phyloP scores from a whole-genome alignment of 192 early-diverging fungal genomes.

The Tieghemiomyces parasiticus region DNA sequence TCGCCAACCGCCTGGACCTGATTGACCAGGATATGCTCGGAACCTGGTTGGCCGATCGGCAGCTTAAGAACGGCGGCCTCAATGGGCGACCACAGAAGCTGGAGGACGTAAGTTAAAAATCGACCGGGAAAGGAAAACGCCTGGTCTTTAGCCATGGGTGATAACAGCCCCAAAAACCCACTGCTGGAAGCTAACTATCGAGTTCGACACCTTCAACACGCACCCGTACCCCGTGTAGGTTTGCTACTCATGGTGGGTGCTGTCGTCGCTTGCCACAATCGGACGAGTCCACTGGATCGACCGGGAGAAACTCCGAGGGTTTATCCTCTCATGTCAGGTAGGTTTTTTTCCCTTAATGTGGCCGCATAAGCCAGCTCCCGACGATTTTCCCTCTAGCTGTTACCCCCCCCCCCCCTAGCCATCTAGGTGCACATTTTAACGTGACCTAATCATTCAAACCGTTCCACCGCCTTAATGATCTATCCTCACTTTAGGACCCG shows the following conservation, averaged over 20 bases:
- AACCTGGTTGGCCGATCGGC: constrained; percentile 90
- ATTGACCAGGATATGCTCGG: constrained; percentile 72
- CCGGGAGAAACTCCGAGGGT: constrained; percentile 45
- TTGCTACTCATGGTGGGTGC: constrained; percentile 98
- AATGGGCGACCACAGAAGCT: constrained; percentile 96
- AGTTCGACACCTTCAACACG: too few species aligned
- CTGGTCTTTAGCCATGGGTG: too few species aligned
- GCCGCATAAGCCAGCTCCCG: too few species aligned
- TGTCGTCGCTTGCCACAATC: constrained; percentile 73
- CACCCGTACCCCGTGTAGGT: too few species aligned
- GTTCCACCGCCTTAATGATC: too few species aligned
- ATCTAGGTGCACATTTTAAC: too few species aligned
- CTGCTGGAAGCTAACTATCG: too few species aligned
- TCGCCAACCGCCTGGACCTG: constrained; percentile 56
- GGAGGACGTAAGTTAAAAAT: constrained; percentile 63
- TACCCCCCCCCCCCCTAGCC: too few species aligned
- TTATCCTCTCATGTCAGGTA: constrained; percentile 72
- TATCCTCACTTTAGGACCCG: constrained; percentile 50
- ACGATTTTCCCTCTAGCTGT: too few species aligned
- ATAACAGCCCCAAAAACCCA: too few species aligned
- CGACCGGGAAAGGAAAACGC: neutral
- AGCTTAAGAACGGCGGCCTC: constrained; percentile 80
- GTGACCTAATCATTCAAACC: too few species aligned
- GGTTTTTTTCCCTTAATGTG: neutral
- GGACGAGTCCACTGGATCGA: constrained; percentile 78